phyloP scores from a whole-genome alignment of 345 rosid genomes.

The Camelina hispida region DNA sequence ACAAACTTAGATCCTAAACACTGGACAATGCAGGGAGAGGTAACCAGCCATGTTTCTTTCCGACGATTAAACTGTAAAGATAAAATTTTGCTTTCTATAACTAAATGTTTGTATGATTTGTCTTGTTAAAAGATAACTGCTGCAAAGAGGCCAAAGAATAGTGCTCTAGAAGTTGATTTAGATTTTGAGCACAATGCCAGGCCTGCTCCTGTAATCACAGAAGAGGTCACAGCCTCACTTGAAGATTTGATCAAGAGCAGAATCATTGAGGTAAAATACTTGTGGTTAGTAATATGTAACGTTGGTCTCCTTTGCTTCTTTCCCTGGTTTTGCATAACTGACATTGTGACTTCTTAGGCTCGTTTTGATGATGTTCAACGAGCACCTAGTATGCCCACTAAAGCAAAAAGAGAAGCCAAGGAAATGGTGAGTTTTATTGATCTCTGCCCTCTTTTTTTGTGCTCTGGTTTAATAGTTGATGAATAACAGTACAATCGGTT shows the following conservation, averaged over 20 bases:
- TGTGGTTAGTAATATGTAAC: neutral
- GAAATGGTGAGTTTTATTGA: constrained; percentile 61
- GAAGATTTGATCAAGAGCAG: constrained; percentile 87
- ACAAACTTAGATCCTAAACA: constrained; percentile 82
- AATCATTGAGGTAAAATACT: constrained; percentile 63
- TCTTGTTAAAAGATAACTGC: constrained; percentile 71
- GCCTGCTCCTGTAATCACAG: constrained; percentile 95
- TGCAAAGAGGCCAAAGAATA: constrained; percentile 83
- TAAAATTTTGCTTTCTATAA: constrained; percentile 1
- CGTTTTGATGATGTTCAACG: constrained; percentile 73
- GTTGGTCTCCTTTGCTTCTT: neutral
- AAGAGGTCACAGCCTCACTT: constrained; percentile 85
- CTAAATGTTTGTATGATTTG: constrained; percentile 11
- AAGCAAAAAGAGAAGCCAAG: constrained; percentile 70
- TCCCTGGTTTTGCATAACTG: constrained; percentile 7
- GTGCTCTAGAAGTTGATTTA: constrained; percentile 94
- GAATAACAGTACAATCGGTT: constrained; percentile 4
- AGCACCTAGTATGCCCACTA: constrained; percentile 57
- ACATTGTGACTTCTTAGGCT: constrained; percentile 50
- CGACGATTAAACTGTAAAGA: neutral
- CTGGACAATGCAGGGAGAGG: constrained; percentile 99
- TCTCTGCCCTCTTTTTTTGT: neutral
- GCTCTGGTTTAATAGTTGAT: constrained; percentile 8
- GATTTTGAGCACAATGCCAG: constrained; percentile 95
- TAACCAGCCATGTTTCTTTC: constrained; percentile 34